phyloP scores from a whole-genome alignment of 2,329 filamentous ascomycete genomes.

The Emergomyces pasteurianus region DNA sequence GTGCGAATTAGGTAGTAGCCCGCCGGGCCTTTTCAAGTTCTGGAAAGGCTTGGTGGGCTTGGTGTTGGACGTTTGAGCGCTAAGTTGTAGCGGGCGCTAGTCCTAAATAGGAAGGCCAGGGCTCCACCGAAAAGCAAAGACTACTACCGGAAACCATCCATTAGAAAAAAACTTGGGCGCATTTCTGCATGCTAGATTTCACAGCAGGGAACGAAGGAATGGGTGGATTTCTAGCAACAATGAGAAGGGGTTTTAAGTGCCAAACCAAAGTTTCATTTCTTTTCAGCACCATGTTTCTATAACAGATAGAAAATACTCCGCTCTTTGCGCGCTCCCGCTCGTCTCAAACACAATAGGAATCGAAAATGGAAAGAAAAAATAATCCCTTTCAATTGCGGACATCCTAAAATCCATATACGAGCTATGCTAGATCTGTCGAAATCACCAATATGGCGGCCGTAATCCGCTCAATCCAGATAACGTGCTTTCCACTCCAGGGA shows the following conservation, averaged over 20 bases:
- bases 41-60: neutral
- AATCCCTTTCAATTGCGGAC: neutral
- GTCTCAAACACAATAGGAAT: neutral
- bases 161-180: too few relatives aligned
- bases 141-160: too few relatives aligned
- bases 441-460: constrained; percentile 35
- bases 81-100: too few relatives aligned
- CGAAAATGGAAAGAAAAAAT: neutral
- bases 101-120: too few relatives aligned
- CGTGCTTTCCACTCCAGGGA: constrained; percentile 23
- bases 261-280: neutral
- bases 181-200: too few relatives aligned
- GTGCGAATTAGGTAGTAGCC: neutral
- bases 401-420: neutral
- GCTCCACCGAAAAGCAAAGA: too few relatives aligned
- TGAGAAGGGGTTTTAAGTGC: neutral
- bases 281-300: neutral
- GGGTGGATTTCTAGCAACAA: neutral
- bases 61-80: too few relatives aligned
- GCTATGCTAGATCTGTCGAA: constrained; percentile 1
- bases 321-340: neutral
- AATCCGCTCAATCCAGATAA: constrained; percentile 35
- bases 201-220: too few relatives aligned
- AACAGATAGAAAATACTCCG: neutral
- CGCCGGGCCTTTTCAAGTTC: neutral